Base-by-base conservation (phyloP, 768 basidiomycete species). In the Pholiota conissans region DNA sequence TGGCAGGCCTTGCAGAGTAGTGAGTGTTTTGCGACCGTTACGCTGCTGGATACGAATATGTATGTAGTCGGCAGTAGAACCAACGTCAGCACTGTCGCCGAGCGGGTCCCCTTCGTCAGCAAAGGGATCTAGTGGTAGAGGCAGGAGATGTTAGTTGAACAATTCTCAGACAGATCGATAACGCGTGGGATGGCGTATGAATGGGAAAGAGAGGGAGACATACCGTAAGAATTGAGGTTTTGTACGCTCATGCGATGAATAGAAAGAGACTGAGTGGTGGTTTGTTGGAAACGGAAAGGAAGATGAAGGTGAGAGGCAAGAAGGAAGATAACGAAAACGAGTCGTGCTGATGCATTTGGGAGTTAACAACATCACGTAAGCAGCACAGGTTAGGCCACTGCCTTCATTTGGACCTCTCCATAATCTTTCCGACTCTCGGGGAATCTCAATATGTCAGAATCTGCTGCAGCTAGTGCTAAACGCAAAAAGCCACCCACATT, bases 11-110 rank as follows among this genome's bases (percentile, higher is more conserved):
- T 98, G 95, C 65, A 98, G 81, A 57, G 95, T 99, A 39, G 97
- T 99, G 80, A 98, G 76, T 60, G 95, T 97, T 83, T 99, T 99
- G 69, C 97, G 85, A 61, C 97, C 97, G 84, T 98, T 99, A 70
- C 97, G 86, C 76, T 99, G 97, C 75, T 99, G 97, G 68, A 99
- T 91, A 79, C 97, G 93, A 71, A 96, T 91, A 74, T 95, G 93
- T 72, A 95, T 91, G 74, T 93, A 89, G 72, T 92, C 86, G 68
- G 85, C 76, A 72, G 87, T 85, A 62, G 90, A 88, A 64, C 89
- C 90, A 68, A 92, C 89, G 80, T 91, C 87, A 67, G 86, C 76
- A 69, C 72, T 82, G 68, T 80, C 80, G 71, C 78, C 85, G 69
- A 92, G 89, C 70, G 87, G 86, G 75, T 93, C 91, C 68, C 86